Evolutionary conservation across 345 rosid genomes (phyloP), one percentile per base, ranked within the genome.

Genomic region (Citrus australasica): DNA sequence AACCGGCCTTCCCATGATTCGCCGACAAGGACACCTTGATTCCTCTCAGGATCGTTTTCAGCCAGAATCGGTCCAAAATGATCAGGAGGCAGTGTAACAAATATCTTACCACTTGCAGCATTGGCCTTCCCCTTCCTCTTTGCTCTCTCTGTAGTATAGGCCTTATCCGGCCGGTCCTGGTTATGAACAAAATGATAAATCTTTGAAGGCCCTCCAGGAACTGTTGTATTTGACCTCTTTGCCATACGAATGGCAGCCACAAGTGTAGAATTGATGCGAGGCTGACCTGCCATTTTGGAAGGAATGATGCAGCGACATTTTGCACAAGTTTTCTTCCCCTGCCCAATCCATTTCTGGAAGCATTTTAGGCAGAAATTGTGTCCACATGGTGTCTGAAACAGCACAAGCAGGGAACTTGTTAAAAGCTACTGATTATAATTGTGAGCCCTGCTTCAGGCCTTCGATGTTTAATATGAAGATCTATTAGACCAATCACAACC

Each of bases 41-140:
- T 84, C 81, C 91, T 90, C 42, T 67, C 76, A 0, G 92, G 96
- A 76, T 91, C 98, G 61, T 93, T 75, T 73, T 89, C 92, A 55
- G 92, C 86, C 11, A 75, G 80, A 27, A 93, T 90, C 2, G 95
- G 98, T 3, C 95, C 98, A 64, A 93, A 91, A 68, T 90, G 89
- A 77, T 93, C 92, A 0, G 85, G 79, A n/a, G 95, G 82, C 38
- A 82, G 78, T 0, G 91, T 91, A 55, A 93, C 89, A 67, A 83
- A 91, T 76, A 89, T 87, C 88, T 82, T 93, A 11, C 93, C 95
- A 82, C 93, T 85, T n/a, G 86, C 79, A 58, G 95, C 95, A 85
- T 91, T 93, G 28, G 89, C 89, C 78, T 87, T 88, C 3, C 93
- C 95, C 0, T 82, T 33, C 80, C 55, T 88, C 77, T 87, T 77